Base-by-base conservation (phyloP, 1,139 yeast species). In the Nakaseomyces uthaithaninus region DNA sequence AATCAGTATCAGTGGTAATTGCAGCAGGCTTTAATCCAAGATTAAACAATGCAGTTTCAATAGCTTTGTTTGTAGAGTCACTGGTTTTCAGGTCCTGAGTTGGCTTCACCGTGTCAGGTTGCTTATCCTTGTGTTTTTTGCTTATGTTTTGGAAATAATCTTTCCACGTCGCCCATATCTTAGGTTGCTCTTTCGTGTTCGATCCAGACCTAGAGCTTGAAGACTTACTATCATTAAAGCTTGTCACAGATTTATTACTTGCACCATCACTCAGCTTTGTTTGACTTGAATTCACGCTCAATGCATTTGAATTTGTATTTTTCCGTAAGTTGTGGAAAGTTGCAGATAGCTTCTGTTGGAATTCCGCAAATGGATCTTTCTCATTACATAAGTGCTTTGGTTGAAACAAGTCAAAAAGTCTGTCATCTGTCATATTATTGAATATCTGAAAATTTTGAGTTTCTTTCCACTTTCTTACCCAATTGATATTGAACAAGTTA, bases 381-480 rank as follows among this genome's bases (percentile, higher is more conserved):
- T 60, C 64, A 39, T 56, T 60, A 33, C 53, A 57, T 4, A 77
- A 58, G 60, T 89, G 96, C 44, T 71, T 70, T 1, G 96, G 95
- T 45, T 80, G 85, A 42, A 86, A 78, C 47, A 91, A 77, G 54
- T 87, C 94, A 65, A 89, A 89, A 25, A 91, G 68, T 53, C 89
- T 89, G 55, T 85, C 94, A 57, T 89, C 97, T 1, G 96, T 85
- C 48, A 69, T 70, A 20, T 64, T 53, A 53, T 82, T 71, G 74
- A 94, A 91, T 6, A 86, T 71, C 37, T 71, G 63, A 62, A 67
- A 89, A 55, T 84, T 86, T 43, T 73, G 70, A 0, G 95, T 78
- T 22, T 55, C 47, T 48, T 68, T 70, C 94, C 97, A 91, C 11
- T 56, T 58, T 6, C 68, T 68, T 15, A 82, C 69, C 69, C 81